These are phyloP conservation scores for Cinnamomum micranthum DNA, from an alignment of 164 flowering plant genomes.

Conservation along the genomic window DNA sequence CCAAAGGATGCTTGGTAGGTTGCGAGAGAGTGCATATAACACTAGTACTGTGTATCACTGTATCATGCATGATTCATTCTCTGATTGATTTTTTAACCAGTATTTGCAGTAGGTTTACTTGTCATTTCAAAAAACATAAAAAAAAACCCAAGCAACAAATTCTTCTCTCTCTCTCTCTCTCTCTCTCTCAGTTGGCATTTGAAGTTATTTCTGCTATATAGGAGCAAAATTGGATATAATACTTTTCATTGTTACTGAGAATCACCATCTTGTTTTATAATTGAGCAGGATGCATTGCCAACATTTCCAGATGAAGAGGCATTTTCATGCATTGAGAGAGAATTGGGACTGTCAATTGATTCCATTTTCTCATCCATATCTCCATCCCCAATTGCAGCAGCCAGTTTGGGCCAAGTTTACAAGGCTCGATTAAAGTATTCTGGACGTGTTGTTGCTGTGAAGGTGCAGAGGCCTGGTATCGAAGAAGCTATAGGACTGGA, in stretches of 20 bases:
- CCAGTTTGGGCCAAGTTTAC: constrained; percentile 97
- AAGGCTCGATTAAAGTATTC: constrained; percentile 80
- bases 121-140: too few relatives aligned
- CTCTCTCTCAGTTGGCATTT: not conserved
- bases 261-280: not conserved
- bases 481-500: constrained; percentile 92
- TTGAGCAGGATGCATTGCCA: constrained; percentile 85
- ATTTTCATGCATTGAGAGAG: constrained; percentile 83
- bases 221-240: not conserved
- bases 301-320: constrained; percentile 91
- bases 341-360: constrained; percentile 68
- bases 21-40: too few relatives aligned
- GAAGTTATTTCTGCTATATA: not conserved
- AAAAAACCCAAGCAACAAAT: too few relatives aligned
- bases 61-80: too few relatives aligned
- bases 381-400: constrained; percentile 94
- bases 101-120: too few relatives aligned
- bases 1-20: too few relatives aligned
- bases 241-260: not conserved
- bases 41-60: too few relatives aligned
- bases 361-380: constrained; percentile 75
- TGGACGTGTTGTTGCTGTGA: constrained; percentile 85
- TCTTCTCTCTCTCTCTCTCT: too few relatives aligned
- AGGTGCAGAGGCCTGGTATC: constrained; percentile 93
- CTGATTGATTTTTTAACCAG: too few relatives aligned